Base-by-base conservation (phyloP, 2,329 filamentous ascomycete genomes). In the Penicillium vulpinum region DNA sequence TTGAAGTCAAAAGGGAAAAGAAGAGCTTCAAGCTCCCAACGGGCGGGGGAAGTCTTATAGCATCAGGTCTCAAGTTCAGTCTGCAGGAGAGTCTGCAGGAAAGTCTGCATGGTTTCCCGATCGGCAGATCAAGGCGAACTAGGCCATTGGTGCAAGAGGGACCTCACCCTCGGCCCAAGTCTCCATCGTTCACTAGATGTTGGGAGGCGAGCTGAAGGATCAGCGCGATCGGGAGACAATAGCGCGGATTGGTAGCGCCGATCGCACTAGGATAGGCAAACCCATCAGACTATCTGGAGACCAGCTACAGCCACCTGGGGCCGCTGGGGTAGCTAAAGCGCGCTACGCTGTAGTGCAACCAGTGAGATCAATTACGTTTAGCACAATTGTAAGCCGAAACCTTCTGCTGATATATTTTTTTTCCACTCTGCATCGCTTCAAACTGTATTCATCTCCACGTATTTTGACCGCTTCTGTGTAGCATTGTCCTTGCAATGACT, bases 201-300 rank as follows among this genome's bases (percentile, higher is more conserved):
- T 60, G 49, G 45, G 21, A 46, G 58, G 29, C 46, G 57, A 62
- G 62, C 56, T 66, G 58, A 59, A 41, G 53, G 64, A 64, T 67
- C 64, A 52, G 54, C 64, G 51, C 54, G 62, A 63, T 67, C 59
- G 58, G 54, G 57, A 63, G 64, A 63, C 62, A 67, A 67, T 67
- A 63, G 64, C 56, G 62, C 57, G 64, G 64, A 66, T 60, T 60
- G 51, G 57, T 35, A 57, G 51, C 21, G 63, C 62, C 35, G 56
- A 62, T 64, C 62, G 43, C 33, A 33, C 56, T 22, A 8, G 47
- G 54, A 64, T 62, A 55, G 63, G 64, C 21, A 60, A n/a, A 54
- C 18, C 16, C 24, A 43, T 43, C 53, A 48, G 46, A 38, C 38
- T 54, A 56, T 59, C 55, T 62, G 56, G 50, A 50, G 38, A 55